Percentiles rank a stretch among this genome's conserved stretches.
These are phyloP conservation scores for Pythium pyrilobum DNA, from an alignment of 352 stramenopile species.

Conservation along the genomic window DNA sequence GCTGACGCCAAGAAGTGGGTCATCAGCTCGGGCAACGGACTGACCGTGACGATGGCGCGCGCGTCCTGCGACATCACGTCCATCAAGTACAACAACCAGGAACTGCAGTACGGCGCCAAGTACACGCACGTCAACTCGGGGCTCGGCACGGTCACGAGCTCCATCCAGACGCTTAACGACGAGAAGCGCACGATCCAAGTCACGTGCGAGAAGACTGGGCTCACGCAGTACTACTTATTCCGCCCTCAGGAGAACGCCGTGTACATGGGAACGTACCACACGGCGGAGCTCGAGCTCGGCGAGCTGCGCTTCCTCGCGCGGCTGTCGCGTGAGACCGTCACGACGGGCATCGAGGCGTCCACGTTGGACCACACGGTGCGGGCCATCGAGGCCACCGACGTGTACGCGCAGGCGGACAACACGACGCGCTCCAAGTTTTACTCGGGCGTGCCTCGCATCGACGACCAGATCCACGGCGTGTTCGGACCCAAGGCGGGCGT, in stretches of 20 bases:
- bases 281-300: slow-evolving; percentile 20
- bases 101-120: slow-evolving; percentile 41
- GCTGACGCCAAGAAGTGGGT: slow-evolving; percentile 27
- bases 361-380: slow-evolving; percentile 28
- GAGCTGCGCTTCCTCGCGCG: slow-evolving; percentile 48
- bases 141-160: slow-evolving; percentile 24
- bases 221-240: slow-evolving; percentile 54
- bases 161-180: slow-evolving; percentile 28
- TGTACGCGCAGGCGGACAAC: slow-evolving; percentile 25
- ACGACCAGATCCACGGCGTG: slow-evolving; percentile 37
- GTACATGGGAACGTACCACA: slow-evolving; percentile 57
- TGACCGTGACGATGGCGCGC: slow-evolving; percentile 30
- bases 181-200: slow-evolving; percentile 38
- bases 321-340: slow-evolving; percentile 26
- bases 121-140: slow-evolving; percentile 39
- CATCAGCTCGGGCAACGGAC: slow-evolving; percentile 25
- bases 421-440: slow-evolving; percentile 41
- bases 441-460: slow-evolving; percentile 29
- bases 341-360: slow-evolving; percentile 29
- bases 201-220: slow-evolving; percentile 26
- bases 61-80: slow-evolving; percentile 39
- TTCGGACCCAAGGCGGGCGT: slow-evolving; percentile 29
- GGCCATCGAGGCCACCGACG: slow-evolving; percentile 38
- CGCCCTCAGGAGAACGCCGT: slow-evolving; percentile 42
- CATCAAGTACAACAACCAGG: slow-evolving; percentile 39